Evolutionary conservation across 345 rosid species (phyloP), one percentile per base, ranked within the genome.

Genomic region (Gossypium raimondii): DNA sequence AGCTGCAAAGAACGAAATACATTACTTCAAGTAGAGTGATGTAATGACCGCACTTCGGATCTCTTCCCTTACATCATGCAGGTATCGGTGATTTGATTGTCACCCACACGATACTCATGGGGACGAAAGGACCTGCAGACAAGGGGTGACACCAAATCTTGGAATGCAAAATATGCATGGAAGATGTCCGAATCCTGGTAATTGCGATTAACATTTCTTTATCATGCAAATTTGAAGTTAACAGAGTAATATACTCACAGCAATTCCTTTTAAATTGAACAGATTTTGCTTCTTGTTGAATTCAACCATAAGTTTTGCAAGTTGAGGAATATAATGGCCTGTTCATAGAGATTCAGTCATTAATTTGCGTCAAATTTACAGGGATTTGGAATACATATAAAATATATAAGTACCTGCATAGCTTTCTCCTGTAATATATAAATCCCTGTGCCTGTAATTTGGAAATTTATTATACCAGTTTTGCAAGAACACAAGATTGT

Each of bases 311-410:
- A 85, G 89, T 17, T 90, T 84, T n/a, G 94, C 94, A 73, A 90
- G 82, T 63, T 88, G 92, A 58, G 94, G 94, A 24, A 87, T 77
- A 71, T 88, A 90, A 73, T 88, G 94, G 57, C 94, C 94, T 90
- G 63, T 34, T 34, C 41, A 34, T 34, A 34, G 41, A 34, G 41
- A 34, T 34, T n/a, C 69, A 64, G 18, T 41, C 25, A 1, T 34
- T 2, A 20, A 16, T 3, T 25, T 34, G 14, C 9, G 10, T 41
- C 69, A 18, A 64, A 41, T 41, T 57, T 22, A 22, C 18, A 67
- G 18, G 50, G 20, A 71, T 38, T 27, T 9, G 44, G 48, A 27
- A 27, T 67, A 69, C 41, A 75, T 18, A 73, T 65, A 67, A 25
- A 60, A 64, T 34, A 11, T 8, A 3, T 1, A 7, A 70, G 52